phyloP scores from a whole-genome alignment of 139 green algal species.

The Mesostigma viride region DNA sequence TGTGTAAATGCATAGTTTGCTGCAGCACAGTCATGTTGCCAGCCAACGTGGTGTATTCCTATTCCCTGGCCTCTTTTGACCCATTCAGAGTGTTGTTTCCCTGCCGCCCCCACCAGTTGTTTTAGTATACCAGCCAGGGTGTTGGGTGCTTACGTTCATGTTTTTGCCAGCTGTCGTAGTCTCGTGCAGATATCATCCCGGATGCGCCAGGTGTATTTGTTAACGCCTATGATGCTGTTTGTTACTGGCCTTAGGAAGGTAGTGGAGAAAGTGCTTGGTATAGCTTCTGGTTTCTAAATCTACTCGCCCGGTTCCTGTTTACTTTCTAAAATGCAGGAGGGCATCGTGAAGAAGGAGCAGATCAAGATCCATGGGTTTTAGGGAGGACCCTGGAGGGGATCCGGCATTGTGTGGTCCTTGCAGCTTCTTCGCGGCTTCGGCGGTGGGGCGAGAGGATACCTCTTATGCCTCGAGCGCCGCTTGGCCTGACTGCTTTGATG shows the following conservation, averaged over 20 bases:
- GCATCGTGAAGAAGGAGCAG: conserved; percentile 92
- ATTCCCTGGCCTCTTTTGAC: background rate
- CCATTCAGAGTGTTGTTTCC: too few species aligned
- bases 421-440: too few species aligned
- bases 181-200: background rate
- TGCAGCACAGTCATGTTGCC: background rate
- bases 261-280: too few species aligned
- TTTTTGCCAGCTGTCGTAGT: background rate
- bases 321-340: conserved; percentile 39
- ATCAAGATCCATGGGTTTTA: conserved; percentile 99
- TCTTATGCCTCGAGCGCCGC: too few species aligned
- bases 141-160: background rate
- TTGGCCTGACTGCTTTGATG: too few species aligned
- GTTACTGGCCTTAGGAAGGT: background rate
- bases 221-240: background rate
- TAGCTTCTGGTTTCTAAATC: background rate
- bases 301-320: background rate
- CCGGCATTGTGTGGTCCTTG: too few species aligned
- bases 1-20: background rate
- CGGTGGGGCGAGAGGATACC: too few species aligned
- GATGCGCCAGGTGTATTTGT: background rate
- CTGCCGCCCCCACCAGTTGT: too few species aligned
- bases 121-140: background rate
- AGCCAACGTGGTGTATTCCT: background rate
- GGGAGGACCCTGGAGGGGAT: too few species aligned